Conservation (phyloP, 2,329 filamentous ascomycete genomes). For the Apiospora pterosperma region DNA sequence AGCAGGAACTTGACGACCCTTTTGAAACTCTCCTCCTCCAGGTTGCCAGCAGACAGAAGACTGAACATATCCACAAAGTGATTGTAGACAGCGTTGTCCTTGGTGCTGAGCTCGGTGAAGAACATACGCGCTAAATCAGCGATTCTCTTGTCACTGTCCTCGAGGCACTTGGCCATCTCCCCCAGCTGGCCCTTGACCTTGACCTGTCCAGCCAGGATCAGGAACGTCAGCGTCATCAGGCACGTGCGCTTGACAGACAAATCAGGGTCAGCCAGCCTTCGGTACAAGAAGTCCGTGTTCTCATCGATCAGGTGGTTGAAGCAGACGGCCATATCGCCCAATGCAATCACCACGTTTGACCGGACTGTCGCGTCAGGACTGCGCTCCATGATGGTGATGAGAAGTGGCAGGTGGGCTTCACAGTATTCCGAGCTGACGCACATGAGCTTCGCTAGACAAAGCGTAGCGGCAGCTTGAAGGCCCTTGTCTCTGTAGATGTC, state of each 20-base stretch:
- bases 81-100: constrained; percentile 98
- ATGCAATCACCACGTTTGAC: constrained; percentile 92
- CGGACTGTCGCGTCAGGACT: constrained; percentile 89
- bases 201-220: constrained; percentile 95
- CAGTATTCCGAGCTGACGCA: constrained; percentile 97
- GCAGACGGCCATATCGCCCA: constrained; percentile 98
- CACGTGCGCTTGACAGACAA: constrained; percentile 93
- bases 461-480: constrained; percentile 86
- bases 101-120: constrained; percentile 94
- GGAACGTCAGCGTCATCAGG: constrained; percentile 95
- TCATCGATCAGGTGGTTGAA: constrained; percentile 99
- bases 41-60: constrained; percentile 76
- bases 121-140: constrained; percentile 96
- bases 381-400: constrained; percentile 97
- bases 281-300: constrained; percentile 97
- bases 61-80: constrained; percentile 99
- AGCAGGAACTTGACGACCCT: constrained; percentile 89
- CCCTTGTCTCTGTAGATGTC: constrained; percentile 86
- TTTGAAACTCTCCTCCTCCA: constrained; percentile 83
- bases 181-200: constrained; percentile 98
- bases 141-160: constrained; percentile 92
- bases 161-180: constrained; percentile 98
- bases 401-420: constrained; percentile 83
- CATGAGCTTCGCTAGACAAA: constrained; percentile 98
- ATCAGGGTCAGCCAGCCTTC: constrained; percentile 84